Evolutionary conservation across 2,329 filamentous ascomycete genomes (phyloP).

Genomic region (Lachnellula willkommii): DNA sequence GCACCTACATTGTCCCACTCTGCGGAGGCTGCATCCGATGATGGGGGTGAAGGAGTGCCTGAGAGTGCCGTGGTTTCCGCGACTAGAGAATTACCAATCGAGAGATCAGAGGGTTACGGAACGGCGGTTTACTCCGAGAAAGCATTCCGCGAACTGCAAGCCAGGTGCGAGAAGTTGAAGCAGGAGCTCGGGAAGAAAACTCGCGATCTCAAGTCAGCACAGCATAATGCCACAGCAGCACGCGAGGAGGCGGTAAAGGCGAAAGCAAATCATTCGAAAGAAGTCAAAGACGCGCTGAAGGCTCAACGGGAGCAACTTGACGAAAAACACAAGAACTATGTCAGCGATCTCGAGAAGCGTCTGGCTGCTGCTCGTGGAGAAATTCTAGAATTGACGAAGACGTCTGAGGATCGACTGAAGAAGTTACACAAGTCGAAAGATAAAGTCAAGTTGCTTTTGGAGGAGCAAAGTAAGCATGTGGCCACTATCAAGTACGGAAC

Average conservation of each 20-base stretch:
- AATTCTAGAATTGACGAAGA: too few relatives aligned
- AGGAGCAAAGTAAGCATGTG: too few relatives aligned
- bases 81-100: not conserved
- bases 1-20: not conserved
- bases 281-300: not conserved
- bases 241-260: not conserved
- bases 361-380: too few relatives aligned
- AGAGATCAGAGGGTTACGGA: not conserved
- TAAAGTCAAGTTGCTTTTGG: too few relatives aligned
- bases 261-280: not conserved
- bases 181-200: not conserved
- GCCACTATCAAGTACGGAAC: too few relatives aligned
- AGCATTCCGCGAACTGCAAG: not conserved
- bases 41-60: not conserved
- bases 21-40: not conserved
- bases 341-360: too few relatives aligned
- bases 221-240: not conserved
- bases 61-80: not conserved
- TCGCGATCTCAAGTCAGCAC: not conserved
- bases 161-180: not conserved
- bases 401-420: too few relatives aligned
- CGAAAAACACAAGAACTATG: too few relatives aligned
- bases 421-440: too few relatives aligned
- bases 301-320: slow-evolving; percentile 1
- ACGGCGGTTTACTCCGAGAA: not conserved